Evolutionary conservation across 768 basidiomycete species (phyloP).

Genomic region (Phylloporus rhodoxanthus): DNA sequence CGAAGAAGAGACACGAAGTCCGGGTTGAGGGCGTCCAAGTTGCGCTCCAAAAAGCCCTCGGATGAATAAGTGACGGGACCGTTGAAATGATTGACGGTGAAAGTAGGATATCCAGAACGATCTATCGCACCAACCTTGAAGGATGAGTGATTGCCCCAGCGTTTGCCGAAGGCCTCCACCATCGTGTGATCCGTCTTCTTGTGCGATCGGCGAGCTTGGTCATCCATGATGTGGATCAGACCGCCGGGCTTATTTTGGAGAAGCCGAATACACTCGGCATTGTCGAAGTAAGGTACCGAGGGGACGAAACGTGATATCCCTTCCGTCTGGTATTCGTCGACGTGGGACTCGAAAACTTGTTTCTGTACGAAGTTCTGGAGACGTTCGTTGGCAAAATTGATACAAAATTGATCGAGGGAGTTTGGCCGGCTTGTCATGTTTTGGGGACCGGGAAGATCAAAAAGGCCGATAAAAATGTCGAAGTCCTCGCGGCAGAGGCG

Average conservation of each 20-base stretch:
- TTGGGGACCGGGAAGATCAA: conserved; percentile 91
- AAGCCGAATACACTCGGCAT: conserved; percentile 81
- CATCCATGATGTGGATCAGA: conserved; percentile 95
- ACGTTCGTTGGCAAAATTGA: conserved; percentile 95
- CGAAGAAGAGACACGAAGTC: conserved; percentile 89
- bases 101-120: conserved; percentile 75
- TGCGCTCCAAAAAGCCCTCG: conserved; percentile 84
- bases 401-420: conserved; percentile 91
- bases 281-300: conserved; percentile 78
- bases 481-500: conserved; percentile 93
- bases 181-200: conserved; percentile 93
- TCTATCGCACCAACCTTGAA: conserved; percentile 81
- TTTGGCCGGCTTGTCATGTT: conserved; percentile 85
- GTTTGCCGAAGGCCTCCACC: conserved; percentile 90
- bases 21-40: conserved; percentile 84
- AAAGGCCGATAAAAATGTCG: conserved; percentile 83
- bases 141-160: conserved; percentile 89
- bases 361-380: conserved; percentile 79
- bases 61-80: conserved; percentile 89
- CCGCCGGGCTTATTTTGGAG: conserved; percentile 86
- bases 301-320: conserved; percentile 69
- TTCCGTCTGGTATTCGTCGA: conserved; percentile 78
- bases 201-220: conserved; percentile 77
- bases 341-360: conserved; percentile 72
- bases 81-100: conserved; percentile 89